Evolutionary conservation across 106 monocot species (phyloP).

Genomic region (Allium sativum): DNA sequence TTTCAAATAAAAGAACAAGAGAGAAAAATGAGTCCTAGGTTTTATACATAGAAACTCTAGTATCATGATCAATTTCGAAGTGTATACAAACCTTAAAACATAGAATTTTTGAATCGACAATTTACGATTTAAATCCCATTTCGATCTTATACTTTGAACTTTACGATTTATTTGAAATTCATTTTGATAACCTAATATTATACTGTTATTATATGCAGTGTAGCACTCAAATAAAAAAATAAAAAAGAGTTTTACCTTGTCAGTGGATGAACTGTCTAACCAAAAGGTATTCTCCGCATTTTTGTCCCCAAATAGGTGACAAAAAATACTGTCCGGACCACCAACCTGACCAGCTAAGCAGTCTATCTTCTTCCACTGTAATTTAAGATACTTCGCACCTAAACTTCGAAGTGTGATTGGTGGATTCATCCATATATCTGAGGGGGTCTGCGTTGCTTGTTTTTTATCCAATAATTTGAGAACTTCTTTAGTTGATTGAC

Average conservation of each 20-base stretch:
- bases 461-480: conserved; percentile 9
- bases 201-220: too few relatives aligned
- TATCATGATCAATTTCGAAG: too few relatives aligned
- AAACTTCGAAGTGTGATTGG: conserved; percentile 1
- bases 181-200: too few relatives aligned
- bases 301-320: conserved; percentile 55
- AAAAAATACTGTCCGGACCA: conserved; percentile 64
- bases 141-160: too few relatives aligned
- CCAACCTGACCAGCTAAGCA: conserved; percentile 47
- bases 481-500: conserved; percentile 13
- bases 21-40: too few relatives aligned
- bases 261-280: conserved; percentile 93
- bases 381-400: conserved; percentile 39
- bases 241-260: conserved; percentile 39
- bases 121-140: too few relatives aligned
- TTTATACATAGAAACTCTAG: too few relatives aligned
- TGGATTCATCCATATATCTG: conserved; percentile 10
- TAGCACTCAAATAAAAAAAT: not conserved
- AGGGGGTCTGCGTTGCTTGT: not conserved
- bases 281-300: conserved; percentile 82
- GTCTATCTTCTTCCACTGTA: conserved; percentile 77
- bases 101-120: too few relatives aligned
- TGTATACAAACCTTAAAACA: too few relatives aligned
- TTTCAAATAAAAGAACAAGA: too few relatives aligned
- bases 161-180: too few relatives aligned